These are phyloP conservation scores for Sutorius australiensis DNA, from an alignment of 768 basidiomycete species.

Conservation along the genomic window DNA sequence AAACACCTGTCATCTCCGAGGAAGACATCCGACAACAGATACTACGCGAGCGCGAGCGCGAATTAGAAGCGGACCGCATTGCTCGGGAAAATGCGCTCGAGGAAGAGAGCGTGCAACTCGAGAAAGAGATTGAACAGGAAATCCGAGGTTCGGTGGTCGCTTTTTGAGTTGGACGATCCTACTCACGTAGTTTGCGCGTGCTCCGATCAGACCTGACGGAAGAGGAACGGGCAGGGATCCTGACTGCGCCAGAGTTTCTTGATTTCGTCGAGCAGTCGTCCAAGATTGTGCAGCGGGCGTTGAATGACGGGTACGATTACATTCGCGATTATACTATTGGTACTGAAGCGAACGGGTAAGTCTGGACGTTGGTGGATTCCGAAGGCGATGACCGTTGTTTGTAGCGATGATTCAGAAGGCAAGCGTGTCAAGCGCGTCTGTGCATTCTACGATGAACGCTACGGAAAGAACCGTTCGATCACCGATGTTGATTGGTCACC, in stretches of 20 bases:
- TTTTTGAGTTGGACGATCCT: neutral
- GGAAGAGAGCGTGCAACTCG: slow-evolving; percentile 78
- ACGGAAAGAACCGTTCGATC: slow-evolving; percentile 89
- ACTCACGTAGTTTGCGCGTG: neutral
- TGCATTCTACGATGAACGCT: slow-evolving; percentile 87
- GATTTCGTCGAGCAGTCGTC: slow-evolving; percentile 94
- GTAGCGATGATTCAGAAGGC: slow-evolving; percentile 87
- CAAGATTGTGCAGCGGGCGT: slow-evolving; percentile 90
- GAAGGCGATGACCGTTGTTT: slow-evolving; percentile 7
- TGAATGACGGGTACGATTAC: slow-evolving; percentile 96
- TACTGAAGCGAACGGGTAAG: slow-evolving; percentile 78
- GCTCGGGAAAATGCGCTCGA: slow-evolving; percentile 75
- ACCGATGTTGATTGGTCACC: slow-evolving; percentile 98
- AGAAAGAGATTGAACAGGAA: slow-evolving; percentile 83
- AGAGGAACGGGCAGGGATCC: slow-evolving; percentile 77
- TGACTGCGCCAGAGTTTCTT: slow-evolving; percentile 85
- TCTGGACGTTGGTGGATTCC: slow-evolving; percentile 8
- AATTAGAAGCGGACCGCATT: slow-evolving; percentile 63
- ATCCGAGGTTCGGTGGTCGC: slow-evolving; percentile 57
- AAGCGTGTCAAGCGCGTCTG: slow-evolving; percentile 90
- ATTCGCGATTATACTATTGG: slow-evolving; percentile 95
- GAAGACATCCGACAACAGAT: slow-evolving; percentile 75
- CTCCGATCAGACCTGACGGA: slow-evolving; percentile 67
- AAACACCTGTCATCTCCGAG: slow-evolving; percentile 49
- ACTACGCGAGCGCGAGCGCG: slow-evolving; percentile 55